Evolutionary conservation across 352 stramenopile genomes (phyloP).

Genomic region (Thalassiosira mediterranea): DNA sequence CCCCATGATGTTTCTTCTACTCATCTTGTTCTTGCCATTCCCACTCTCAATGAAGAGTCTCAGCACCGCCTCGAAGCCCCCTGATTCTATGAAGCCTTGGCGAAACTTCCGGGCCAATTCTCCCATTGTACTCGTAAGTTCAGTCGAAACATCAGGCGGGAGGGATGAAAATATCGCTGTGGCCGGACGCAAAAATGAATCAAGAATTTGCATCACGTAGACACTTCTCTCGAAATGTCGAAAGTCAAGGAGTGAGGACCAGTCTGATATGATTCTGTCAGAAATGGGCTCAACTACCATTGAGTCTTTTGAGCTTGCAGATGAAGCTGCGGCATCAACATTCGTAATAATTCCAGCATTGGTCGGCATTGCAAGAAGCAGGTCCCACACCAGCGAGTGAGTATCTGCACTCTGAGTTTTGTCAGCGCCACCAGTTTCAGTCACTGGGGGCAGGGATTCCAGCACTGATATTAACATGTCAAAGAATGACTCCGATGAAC

Average conservation of each 20-base stretch:
- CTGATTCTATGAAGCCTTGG: slow-evolving; percentile 74
- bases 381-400: slow-evolving; percentile 81
- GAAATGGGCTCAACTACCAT: slow-evolving; percentile 71
- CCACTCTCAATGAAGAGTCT: slow-evolving; percentile 74
- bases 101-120: slow-evolving; percentile 60
- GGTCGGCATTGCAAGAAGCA: slow-evolving; percentile 81
- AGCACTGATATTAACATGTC: slow-evolving; percentile 73
- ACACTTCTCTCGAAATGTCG: slow-evolving; percentile 77
- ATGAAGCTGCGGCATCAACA: slow-evolving; percentile 42
- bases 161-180: slow-evolving; percentile 72
- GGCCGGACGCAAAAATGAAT: slow-evolving; percentile 82
- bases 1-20: slow-evolving; percentile 71
- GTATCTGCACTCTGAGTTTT: slow-evolving; percentile 33
- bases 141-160: slow-evolving; percentile 17
- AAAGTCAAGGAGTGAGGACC: slow-evolving; percentile 78
- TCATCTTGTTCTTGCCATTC: slow-evolving; percentile 50
- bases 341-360: slow-evolving; percentile 67
- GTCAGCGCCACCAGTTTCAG: slow-evolving; percentile 18
- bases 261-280: slow-evolving; percentile 32
- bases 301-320: slow-evolving; percentile 30
- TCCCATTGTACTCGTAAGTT: slow-evolving; percentile 52
- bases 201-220: slow-evolving; percentile 86
- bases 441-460: slow-evolving; percentile 53
- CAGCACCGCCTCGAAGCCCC: slow-evolving; percentile 80
- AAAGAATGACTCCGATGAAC: slow-evolving; percentile 74